A percentile compares a stretch with the other conserved stretches of the same genome.
Conservation (phyloP, 148 eudicot genomes). For the Drosera capensis region DNA sequence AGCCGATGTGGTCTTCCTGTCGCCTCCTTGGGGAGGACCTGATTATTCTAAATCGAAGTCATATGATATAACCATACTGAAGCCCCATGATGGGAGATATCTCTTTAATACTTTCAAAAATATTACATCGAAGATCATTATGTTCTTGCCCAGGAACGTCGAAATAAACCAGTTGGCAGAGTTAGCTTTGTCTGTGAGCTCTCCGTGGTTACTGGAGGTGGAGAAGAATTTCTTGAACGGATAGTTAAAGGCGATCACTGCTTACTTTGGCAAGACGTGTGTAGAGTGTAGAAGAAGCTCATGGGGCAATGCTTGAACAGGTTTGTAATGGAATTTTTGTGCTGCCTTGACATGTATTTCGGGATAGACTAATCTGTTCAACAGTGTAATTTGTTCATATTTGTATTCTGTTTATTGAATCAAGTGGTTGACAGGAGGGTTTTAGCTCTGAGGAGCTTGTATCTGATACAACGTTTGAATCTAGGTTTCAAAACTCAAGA, state of each 20-base stretch:
- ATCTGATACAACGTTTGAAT: no score
- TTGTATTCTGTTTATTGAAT: no score
- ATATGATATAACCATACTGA: slow-evolving; percentile 66
- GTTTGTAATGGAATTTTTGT: no score
- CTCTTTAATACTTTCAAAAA: slow-evolving; percentile 47
- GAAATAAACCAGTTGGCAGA: slow-evolving; percentile 68
- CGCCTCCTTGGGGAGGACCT: slow-evolving; percentile 99
- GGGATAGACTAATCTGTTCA: no score
- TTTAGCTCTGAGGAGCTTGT: no score
- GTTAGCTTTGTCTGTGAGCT: slow-evolving; percentile 42
- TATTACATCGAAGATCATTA: slow-evolving; percentile 47
- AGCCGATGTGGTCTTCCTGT: slow-evolving; percentile 67
- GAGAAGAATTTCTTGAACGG: slow-evolving; percentile 82
- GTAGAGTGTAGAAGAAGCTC: no score
- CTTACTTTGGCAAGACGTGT: slow-evolving; percentile 52
- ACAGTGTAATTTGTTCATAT: no score
- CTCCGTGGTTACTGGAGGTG: slow-evolving; percentile 90
- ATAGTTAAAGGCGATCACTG: slow-evolving; percentile 76
- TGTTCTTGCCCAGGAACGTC: slow-evolving; percentile 91
- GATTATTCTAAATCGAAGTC: slow-evolving; percentile 41
- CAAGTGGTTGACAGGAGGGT: no score
- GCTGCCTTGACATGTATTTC: no score
- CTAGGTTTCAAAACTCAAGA: no score
- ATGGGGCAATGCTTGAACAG: no score
- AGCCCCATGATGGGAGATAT: slow-evolving; percentile 54